Evolutionary conservation across 441 rosid species (phyloP).

Genomic region (Pelargonium myrrhifolium): DNA sequence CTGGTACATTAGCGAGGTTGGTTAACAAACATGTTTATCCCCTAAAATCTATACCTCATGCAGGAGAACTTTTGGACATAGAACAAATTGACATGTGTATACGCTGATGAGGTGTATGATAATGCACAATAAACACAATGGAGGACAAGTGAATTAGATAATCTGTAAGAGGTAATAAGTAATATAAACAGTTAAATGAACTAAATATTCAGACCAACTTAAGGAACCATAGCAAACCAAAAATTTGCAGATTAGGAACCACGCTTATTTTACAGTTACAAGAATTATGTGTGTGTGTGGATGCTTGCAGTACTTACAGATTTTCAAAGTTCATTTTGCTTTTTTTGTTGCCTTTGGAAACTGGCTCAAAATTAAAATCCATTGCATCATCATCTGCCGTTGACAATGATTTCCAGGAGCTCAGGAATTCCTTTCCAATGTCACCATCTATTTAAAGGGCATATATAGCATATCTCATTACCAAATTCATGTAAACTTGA

Average conservation of each 20-base stretch:
- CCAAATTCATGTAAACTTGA: slow-evolving; percentile 5
- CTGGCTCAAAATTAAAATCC: slow-evolving; percentile 58
- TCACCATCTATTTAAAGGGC: slow-evolving; percentile 53
- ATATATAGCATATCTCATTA: slow-evolving; percentile 14
- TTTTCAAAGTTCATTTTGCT: slow-evolving; percentile 45
- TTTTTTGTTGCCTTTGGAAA: slow-evolving; percentile 49
- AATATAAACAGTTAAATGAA: neutral
- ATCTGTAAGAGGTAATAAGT: neutral
- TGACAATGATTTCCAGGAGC: slow-evolving; percentile 76
- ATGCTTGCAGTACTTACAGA: slow-evolving; percentile 42
- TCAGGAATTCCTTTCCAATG: slow-evolving; percentile 61
- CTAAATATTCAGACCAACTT: neutral
- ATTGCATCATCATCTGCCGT: slow-evolving; percentile 46
- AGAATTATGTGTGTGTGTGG: neutral
- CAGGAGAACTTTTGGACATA: slow-evolving; percentile 12
- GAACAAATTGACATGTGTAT: neutral
- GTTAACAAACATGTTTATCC: neutral
- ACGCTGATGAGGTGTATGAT: neutral
- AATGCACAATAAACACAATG: neutral
- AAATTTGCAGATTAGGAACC: neutral
- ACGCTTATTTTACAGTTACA: neutral
- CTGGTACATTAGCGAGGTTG: slow-evolving; percentile 9
- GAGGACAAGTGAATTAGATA: neutral
- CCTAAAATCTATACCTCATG: slow-evolving; percentile 7
- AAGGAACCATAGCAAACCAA: neutral